Conservation (phyloP, 345 rosid genomes). For the Acer saccharum region DNA sequence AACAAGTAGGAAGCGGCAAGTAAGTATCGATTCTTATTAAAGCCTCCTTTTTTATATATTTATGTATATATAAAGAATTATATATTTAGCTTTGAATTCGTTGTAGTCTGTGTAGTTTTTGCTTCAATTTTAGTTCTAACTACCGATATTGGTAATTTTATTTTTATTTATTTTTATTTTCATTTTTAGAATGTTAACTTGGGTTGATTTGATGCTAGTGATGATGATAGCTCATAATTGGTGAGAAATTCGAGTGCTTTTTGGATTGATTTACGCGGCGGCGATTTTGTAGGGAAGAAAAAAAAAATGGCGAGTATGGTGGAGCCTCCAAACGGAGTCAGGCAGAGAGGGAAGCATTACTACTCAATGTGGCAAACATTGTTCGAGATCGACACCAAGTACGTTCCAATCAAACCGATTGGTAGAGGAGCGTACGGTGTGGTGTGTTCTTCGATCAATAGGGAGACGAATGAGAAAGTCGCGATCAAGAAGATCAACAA, state of each 20-base stretch:
- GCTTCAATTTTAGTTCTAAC: background rate
- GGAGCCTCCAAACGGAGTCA: constrained; percentile 80
- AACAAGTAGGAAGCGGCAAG: constrained; percentile 34
- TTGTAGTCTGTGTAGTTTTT: background rate
- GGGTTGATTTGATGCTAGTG: background rate
- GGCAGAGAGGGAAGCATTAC: constrained; percentile 70
- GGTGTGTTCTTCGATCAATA: constrained; percentile 78
- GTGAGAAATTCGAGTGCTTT: background rate
- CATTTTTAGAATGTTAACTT: background rate
- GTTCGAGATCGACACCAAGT: constrained; percentile 85
- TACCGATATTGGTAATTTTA: background rate
- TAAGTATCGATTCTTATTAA: constrained; percentile 34
- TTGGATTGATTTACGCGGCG: background rate
- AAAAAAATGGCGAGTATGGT: constrained; percentile 71
- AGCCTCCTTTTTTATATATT: background rate
- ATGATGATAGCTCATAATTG: background rate
- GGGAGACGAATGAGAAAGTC: constrained; percentile 78
- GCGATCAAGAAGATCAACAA: constrained; percentile 88
- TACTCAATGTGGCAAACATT: constrained; percentile 81
- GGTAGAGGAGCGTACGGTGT: constrained; percentile 91
- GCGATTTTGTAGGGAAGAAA: constrained; percentile 26
- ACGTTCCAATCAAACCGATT: constrained; percentile 84
- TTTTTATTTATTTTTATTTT: no score
- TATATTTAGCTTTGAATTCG: background rate
- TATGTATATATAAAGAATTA: background rate